Evolutionary conservation across 768 basidiomycete genomes (phyloP), one percentile per base, ranked within the genome.

Genomic region (Termitomyces sp.): DNA sequence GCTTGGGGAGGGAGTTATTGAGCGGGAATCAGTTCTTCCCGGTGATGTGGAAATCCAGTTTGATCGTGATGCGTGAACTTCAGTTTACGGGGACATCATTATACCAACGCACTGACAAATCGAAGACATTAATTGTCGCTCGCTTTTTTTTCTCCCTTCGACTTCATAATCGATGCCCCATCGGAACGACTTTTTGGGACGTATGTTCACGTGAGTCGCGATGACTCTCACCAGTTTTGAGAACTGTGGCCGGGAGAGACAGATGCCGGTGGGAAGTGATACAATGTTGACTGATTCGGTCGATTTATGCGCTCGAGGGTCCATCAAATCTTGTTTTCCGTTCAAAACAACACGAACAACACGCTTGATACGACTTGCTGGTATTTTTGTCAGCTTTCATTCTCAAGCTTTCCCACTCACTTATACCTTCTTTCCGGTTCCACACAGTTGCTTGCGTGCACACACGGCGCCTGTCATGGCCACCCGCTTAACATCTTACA

Each of bases 1-100:
- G 0, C 63, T 81, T 5, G 78, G 75, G 0, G 67, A 65, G 16
- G 78, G 75, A 0, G 61, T 80, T 8, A 63, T 61, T 35, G 78
- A 76, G 52, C 80, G 83, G 0, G 73, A 64, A 2, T 62, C 68
- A 0, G 80, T 85, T 14, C 67, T 69, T 37, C 73, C 77, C 1
- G 82, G 83, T 0, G 77, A 83, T 46, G 60, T 67, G 0, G n/a
- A n/a, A n/a, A n/a, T 34, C 63, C 81, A 35, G 50, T 73, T 21
- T 59, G 79, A 27, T 41, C 39, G 21, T 62, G 51, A 63, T 9
- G n/a, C 14, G 11, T 28, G 19, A n/a, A 11, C 11, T 46, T 10
- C n/a, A 17, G 27, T 9, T n/a, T 8, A 12, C 8, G 32, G 21
- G n/a, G 21, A 35, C 12, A 49, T 35, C 32, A 17, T 37, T 35